phyloP scores from a whole-genome alignment of 306 rosid species.

The Alnus rubra region DNA sequence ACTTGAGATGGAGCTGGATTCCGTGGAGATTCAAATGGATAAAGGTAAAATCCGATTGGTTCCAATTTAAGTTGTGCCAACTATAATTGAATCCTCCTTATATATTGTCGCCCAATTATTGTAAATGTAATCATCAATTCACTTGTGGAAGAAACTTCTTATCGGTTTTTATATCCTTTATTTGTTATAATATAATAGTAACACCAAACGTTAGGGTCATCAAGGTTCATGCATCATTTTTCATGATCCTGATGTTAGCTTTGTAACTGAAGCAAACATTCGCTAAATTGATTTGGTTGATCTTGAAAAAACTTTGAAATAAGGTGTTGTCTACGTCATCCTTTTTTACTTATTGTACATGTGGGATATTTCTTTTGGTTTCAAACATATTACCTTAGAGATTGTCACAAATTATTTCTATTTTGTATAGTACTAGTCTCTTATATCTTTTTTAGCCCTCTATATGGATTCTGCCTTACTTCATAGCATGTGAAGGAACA shows the following conservation, averaged over 20 bases:
- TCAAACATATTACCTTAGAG: too few species aligned
- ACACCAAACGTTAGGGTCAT: background rate
- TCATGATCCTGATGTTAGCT: background rate
- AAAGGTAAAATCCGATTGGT: constrained; percentile 51
- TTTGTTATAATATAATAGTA: background rate
- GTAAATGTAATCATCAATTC: background rate
- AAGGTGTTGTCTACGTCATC: background rate
- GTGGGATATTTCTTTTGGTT: background rate
- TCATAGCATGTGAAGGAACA: too few species aligned
- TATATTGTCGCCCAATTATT: background rate
- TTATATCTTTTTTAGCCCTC: background rate
- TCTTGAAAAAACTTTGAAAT: background rate
- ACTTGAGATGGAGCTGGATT: constrained; percentile 91
- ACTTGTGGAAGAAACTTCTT: background rate
- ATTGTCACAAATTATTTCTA: background rate
- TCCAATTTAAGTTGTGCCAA: background rate
- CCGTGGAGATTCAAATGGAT: constrained; percentile 86
- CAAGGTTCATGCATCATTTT: background rate
- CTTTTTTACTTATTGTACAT: background rate
- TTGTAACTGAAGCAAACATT: background rate
- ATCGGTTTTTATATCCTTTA: background rate
- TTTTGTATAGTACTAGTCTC: background rate
- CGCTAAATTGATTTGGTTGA: background rate
- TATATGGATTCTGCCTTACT: background rate
- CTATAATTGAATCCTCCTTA: background rate